Conservation (phyloP, 495 filamentous ascomycete species). For the Aspergillus diversus region DNA sequence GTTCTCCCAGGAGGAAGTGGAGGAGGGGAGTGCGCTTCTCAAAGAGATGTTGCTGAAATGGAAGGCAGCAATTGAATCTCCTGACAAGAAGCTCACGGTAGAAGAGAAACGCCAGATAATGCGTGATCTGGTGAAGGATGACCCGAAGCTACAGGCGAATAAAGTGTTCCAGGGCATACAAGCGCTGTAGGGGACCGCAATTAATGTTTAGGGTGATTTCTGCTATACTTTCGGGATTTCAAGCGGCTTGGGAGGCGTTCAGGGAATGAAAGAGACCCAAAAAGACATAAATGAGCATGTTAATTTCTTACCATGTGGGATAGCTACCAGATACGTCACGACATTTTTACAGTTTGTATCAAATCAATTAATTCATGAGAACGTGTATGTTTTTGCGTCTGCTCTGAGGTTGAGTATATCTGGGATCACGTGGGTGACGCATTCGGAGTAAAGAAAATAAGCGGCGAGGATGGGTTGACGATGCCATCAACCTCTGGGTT, state of each 20-base stretch:
- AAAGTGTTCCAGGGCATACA: slow-evolving; percentile 90
- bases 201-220: background rate
- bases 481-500: background rate
- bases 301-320: background rate
- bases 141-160: slow-evolving; percentile 74
- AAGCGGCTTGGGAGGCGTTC: background rate
- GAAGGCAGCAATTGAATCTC: slow-evolving; percentile 78
- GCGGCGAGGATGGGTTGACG: background rate
- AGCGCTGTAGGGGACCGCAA: slow-evolving; percentile 58
- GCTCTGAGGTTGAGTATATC: background rate
- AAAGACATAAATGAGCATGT: background rate
- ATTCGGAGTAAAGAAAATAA: slow-evolving; percentile 16
- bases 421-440: slow-evolving; percentile 18
- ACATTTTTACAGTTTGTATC: background rate
- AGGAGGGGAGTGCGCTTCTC: slow-evolving; percentile 83
- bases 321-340: background rate
- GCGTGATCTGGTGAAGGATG: slow-evolving; percentile 73
- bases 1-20: slow-evolving; percentile 82
- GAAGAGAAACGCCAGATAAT: slow-evolving; percentile 80
- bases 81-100: slow-evolving; percentile 60
- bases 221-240: background rate
- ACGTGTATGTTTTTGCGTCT: background rate
- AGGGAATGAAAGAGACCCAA: background rate
- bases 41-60: slow-evolving; percentile 85
- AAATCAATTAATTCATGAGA: background rate